Percentiles rank a stretch among this genome's conserved stretches.
phyloP scores from a whole-genome alignment of 495 filamentous ascomycete species.

The Neurospora terricola region DNA sequence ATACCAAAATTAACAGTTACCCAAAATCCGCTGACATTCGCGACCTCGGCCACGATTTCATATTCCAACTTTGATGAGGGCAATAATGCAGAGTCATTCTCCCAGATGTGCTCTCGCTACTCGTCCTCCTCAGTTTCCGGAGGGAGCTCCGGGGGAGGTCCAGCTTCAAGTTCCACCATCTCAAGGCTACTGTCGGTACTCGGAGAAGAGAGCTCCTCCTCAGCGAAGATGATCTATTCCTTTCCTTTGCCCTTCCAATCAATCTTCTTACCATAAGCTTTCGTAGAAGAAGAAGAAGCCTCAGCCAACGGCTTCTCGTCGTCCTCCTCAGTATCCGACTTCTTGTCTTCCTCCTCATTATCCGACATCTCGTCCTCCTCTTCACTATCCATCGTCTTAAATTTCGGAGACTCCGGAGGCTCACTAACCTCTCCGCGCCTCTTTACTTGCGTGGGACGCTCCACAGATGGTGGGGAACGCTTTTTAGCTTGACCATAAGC shows the following conservation, averaged over 20 bases:
- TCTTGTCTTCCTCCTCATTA: not conserved
- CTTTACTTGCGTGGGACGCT: not conserved
- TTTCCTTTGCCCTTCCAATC: not conserved
- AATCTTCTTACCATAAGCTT: not conserved
- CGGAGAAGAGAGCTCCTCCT: not conserved
- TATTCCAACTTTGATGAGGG: not conserved
- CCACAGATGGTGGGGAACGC: not conserved
- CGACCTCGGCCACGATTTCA: not conserved
- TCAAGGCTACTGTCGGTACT: not conserved
- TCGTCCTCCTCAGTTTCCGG: not conserved
- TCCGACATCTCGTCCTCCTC: not conserved
- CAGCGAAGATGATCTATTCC: not conserved
- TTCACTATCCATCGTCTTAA: not conserved
- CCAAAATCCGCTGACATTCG: not conserved
- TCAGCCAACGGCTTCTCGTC: not conserved
- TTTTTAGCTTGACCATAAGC: not conserved
- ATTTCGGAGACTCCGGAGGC: not conserved
- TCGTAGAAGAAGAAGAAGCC: not conserved
- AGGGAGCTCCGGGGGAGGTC: not conserved
- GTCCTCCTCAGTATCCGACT: not conserved
- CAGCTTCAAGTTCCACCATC: not conserved
- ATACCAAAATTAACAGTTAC: not conserved
- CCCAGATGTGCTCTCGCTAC: not conserved
- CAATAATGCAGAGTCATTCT: not conserved
- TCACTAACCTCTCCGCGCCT: not conserved